A percentile compares a stretch with the other conserved stretches of the same genome.
Evolutionary conservation across 1,284 basidiomycete genomes (phyloP).

Genomic region (Malassezia vespertilionis): DNA sequence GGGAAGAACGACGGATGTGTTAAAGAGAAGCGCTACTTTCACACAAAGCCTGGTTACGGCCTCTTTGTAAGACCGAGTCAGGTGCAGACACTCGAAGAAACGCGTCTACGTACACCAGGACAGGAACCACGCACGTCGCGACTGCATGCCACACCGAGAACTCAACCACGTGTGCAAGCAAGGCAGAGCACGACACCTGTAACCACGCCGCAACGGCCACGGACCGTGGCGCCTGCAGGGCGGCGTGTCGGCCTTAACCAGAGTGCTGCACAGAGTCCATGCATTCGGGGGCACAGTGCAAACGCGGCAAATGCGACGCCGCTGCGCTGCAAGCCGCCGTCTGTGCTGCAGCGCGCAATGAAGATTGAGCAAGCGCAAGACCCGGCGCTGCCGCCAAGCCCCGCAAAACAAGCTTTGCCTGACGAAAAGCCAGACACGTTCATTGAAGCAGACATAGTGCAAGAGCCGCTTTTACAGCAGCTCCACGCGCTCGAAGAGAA

Average conservation of each 20-base stretch:
- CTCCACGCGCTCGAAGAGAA: too few relatives aligned
- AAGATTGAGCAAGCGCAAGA: background rate
- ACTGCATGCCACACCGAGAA: background rate
- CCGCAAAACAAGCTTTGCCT: too few relatives aligned
- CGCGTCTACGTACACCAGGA: too few relatives aligned
- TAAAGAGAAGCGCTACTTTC: conserved; percentile 71
- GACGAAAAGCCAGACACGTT: too few relatives aligned
- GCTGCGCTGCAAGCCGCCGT: too few relatives aligned
- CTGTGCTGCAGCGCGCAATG: background rate
- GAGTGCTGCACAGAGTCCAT: background rate
- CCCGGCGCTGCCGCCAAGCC: too few relatives aligned
- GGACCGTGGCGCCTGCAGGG: background rate
- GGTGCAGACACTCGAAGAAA: conserved; percentile 54
- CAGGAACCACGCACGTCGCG: background rate
- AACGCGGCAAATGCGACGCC: too few relatives aligned
- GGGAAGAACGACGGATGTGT: conserved; percentile 96
- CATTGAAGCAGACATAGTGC: too few relatives aligned
- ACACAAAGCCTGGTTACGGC: conserved; percentile 64
- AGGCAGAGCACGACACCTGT: background rate
- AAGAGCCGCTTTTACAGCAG: background rate
- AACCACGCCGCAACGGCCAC: background rate
- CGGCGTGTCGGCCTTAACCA: too few relatives aligned
- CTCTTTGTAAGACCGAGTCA: conserved; percentile 84
- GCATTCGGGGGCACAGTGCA: background rate
- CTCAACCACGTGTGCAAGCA: conserved; percentile 4